These are phyloP conservation scores for Verticillium longisporum DNA, from an alignment of 2,329 filamentous ascomycete genomes.

Conservation along the genomic window DNA sequence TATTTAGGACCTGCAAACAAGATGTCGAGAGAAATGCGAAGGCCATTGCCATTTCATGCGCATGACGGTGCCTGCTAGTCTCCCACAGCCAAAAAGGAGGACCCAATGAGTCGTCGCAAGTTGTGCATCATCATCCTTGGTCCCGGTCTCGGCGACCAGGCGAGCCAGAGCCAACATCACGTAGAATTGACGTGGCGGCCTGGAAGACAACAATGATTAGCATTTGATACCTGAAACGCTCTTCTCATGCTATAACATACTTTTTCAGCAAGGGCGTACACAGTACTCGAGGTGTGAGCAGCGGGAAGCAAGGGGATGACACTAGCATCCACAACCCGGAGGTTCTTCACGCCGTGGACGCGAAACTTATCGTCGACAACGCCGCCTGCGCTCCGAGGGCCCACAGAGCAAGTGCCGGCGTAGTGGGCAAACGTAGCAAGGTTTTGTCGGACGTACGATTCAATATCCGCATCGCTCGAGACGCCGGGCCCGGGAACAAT, in stretches of 20 bases:
- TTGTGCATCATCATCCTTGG: no score
- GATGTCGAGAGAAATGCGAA: no score
- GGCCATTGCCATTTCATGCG: no score
- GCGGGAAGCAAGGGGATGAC: constrained; percentile 17
- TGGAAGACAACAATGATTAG: no score
- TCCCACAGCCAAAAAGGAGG: no score
- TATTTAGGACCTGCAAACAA: no score
- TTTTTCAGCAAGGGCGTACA: constrained; percentile 48
- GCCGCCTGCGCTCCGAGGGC: constrained; percentile 30
- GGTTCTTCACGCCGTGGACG: constrained; percentile 23
- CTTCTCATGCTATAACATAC: neutral
- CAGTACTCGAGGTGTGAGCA: constrained; percentile 39
- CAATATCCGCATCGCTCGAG: constrained; percentile 5
- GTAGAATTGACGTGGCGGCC: fast-evolving
- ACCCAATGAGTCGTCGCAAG: no score
- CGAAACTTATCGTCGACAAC: constrained; percentile 25
- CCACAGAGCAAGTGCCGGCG: constrained; percentile 40
- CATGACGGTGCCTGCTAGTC: no score
- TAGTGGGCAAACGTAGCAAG: constrained; percentile 24
- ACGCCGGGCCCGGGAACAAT: constrained; percentile 7
- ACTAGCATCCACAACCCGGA: constrained; percentile 22
- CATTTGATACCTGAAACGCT: no score
- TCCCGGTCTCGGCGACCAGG: no score
- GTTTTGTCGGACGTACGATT: constrained; percentile 6
- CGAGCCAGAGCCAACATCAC: no score